Conservation (phyloP, 805 yeast species). For the Spathaspora sp. region DNA sequence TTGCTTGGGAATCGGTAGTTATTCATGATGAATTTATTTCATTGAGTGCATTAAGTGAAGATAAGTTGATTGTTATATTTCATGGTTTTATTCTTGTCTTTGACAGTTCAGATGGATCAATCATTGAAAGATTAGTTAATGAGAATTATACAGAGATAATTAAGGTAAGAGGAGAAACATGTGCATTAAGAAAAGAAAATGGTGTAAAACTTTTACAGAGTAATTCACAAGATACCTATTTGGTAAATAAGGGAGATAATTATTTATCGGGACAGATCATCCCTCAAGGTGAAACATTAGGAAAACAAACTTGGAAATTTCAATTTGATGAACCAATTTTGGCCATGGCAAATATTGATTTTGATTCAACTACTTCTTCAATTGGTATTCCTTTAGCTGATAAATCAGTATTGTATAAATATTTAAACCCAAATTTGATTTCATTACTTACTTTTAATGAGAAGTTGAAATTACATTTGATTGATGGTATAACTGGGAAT, state of each 20-base stretch:
- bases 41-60: conserved; percentile 8
- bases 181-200: background rate
- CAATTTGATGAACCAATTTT: conserved; percentile 12
- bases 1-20: conserved; percentile 32
- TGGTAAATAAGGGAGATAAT: conserved; percentile 1
- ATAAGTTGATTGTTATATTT: conserved; percentile 10
- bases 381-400: conserved; percentile 68
- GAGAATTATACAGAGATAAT: conserved; percentile 1
- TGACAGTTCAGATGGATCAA: conserved; percentile 12
- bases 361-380: conserved; percentile 35
- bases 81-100: conserved; percentile 8
- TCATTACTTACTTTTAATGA: conserved; percentile 40
- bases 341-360: conserved; percentile 17
- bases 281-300: conserved; percentile 3
- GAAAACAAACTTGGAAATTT: conserved; percentile 30
- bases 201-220: background rate
- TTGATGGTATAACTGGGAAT: conserved; percentile 72
- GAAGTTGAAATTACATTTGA: conserved; percentile 44
- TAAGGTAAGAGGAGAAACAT: conserved; percentile 2
- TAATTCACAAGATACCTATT: conserved; percentile 1
- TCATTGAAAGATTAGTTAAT: background rate
- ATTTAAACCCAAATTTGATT: conserved; percentile 66
- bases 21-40: conserved; percentile 9
- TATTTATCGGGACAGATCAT: conserved; percentile 20
- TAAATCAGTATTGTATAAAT: conserved; percentile 77